Evolutionary conservation across 78 protist species (phyloP).

Genomic region (Pigoraptor vietnamica): DNA sequence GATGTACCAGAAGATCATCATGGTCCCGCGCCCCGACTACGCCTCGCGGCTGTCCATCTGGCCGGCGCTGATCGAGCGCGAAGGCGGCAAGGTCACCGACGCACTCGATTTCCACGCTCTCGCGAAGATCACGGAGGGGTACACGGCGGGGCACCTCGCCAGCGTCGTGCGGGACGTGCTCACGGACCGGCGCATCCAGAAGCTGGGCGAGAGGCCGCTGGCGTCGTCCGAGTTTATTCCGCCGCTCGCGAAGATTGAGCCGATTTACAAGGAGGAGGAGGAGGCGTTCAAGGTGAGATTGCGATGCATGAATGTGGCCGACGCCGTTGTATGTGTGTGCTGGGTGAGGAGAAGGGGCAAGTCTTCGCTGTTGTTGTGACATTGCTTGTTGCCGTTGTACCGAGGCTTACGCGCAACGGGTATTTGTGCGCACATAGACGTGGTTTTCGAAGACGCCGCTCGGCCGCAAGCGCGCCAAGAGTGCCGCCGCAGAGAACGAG

Average conservation of each 20-base stretch:
- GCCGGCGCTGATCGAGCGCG: not conserved
- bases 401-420: not conserved
- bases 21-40: not conserved
- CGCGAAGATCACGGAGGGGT: slow-evolving; percentile 9
- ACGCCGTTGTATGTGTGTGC: not conserved
- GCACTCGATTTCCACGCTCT: not conserved
- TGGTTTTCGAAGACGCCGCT: not conserved
- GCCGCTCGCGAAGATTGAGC: not conserved
- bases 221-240: not conserved
- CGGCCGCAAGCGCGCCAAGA: not conserved
- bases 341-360: not conserved
- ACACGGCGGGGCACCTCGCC: not conserved
- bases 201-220: not conserved
- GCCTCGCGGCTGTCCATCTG: not conserved
- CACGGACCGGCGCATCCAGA: not conserved
- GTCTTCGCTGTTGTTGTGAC: not conserved
- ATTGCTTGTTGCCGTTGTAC: not conserved
- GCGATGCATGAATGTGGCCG: not conserved
- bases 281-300: not conserved
- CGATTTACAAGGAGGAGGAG: not conserved
- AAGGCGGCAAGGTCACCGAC: not conserved
- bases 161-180: not conserved
- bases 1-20: not conserved
- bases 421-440: not conserved
- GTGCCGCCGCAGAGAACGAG: not conserved